phyloP scores from a whole-genome alignment of 2,329 filamentous ascomycete species.

The Colletotrichum salicis region DNA sequence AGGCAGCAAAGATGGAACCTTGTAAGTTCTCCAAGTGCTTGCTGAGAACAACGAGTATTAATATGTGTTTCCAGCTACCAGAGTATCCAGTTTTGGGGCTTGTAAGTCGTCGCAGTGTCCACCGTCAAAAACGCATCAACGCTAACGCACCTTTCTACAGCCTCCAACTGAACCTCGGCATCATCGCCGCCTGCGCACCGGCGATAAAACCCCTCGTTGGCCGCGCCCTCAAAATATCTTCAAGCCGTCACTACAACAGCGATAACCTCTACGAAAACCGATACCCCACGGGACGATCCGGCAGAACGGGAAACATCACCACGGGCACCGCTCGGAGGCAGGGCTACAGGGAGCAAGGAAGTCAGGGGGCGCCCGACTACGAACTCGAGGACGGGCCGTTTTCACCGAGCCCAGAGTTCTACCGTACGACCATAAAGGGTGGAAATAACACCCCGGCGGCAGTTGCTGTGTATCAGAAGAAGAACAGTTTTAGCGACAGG shows the following conservation, averaged over 20 bases:
- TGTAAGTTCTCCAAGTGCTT: constrained; percentile 37
- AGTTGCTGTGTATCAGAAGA: constrained; percentile 14
- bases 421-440: constrained; percentile 10
- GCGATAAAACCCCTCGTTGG: constrained; percentile 50
- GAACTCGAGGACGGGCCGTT: constrained; percentile 19
- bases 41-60: background rate
- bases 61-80: constrained; percentile 29
- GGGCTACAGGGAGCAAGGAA: constrained; percentile 25
- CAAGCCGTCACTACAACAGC: constrained; percentile 25
- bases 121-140: constrained; percentile 17
- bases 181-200: constrained; percentile 52
- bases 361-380: constrained; percentile 21
- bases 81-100: constrained; percentile 46
- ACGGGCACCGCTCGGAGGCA: constrained; percentile 7
- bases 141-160: constrained; percentile 38
- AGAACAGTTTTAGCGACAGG: constrained; percentile 4
- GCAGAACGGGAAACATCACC: constrained; percentile 7
- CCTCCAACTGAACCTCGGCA: constrained; percentile 52
- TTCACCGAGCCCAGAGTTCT: background rate
- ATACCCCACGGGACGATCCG: constrained; percentile 21
- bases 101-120: constrained; percentile 41
- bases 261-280: constrained; percentile 27
- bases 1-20: constrained; percentile 46
- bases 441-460: background rate
- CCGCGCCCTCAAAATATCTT: constrained; percentile 42